These are phyloP conservation scores for Trichophyton mentagrophytes DNA, from an alignment of 2,329 filamentous ascomycete genomes.

Conservation along the genomic window DNA sequence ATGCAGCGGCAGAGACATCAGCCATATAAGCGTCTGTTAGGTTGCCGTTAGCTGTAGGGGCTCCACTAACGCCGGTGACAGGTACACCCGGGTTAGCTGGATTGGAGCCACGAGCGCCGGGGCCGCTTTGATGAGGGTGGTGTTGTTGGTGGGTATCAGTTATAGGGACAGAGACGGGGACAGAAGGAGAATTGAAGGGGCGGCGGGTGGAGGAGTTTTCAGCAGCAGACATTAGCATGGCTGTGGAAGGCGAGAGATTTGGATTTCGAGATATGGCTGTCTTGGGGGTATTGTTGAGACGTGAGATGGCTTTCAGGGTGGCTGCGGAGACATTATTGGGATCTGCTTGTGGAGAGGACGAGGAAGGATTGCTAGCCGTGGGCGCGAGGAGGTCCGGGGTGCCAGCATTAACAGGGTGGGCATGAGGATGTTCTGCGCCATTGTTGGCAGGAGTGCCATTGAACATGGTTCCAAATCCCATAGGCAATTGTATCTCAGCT, in stretches of 20 bases:
- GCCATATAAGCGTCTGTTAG: constrained; percentile 4
- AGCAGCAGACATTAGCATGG: constrained; percentile 16
- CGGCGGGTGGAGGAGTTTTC: constrained; percentile 2
- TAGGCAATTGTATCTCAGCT: constrained; percentile 22
- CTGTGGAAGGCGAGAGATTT: constrained; percentile 15
- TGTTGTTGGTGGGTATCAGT: neutral
- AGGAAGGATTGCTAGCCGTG: constrained; percentile 7
- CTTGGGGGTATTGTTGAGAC: constrained; percentile 28
- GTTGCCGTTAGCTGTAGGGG: neutral
- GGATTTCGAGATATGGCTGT: constrained; percentile 14
- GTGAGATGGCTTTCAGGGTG: constrained; percentile 26
- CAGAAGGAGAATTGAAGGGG: neutral
- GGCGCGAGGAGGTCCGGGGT: constrained; percentile 7
- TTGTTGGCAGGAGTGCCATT: neutral
- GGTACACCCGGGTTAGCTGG: neutral
- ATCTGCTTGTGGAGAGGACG: constrained; percentile 13
- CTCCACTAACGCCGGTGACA: neutral
- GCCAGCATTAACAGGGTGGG: neutral
- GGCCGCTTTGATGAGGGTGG: neutral
- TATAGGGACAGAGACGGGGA: neutral
- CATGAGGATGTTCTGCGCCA: neutral
- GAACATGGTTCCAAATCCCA: constrained; percentile 31
- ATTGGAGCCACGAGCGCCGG: neutral
- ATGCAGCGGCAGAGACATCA: neutral
- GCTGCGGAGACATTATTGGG: constrained; percentile 21